Evolutionary conservation across 2,329 filamentous ascomycete species (phyloP), one percentile per base, ranked within the genome.

Genomic region (Akanthomyces lecanii): DNA sequence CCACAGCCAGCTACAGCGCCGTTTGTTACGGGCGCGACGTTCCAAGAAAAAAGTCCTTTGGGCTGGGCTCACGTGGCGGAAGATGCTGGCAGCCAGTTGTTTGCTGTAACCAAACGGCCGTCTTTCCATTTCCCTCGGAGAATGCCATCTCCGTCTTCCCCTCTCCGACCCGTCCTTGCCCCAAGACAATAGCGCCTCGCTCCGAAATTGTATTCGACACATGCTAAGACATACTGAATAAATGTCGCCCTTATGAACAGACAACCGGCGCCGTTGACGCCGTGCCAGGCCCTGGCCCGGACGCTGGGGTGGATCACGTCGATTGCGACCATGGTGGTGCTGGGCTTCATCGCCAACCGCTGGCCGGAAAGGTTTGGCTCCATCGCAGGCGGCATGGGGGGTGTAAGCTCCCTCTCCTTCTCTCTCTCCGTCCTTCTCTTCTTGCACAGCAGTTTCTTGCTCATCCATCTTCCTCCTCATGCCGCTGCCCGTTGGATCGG

Each of bases 221-320:
- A 36, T 10, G 8, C 10, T 11, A 11, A 8, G 10, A 11, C 10
- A 11, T 11, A 11, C 33, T 7, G 33, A 11, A 11, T 36, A 36
- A 38, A 61, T 61, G 58, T 33, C 6, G 2, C 25, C 23, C 25
- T 44, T 5, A 61, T 61, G 58, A 53, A 42, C 14, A 36, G 36
- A 36, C 36, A 53, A 7, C n/a, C 44, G 12, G 36, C 38, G 23
- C 38, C 52, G 47, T n/a, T 61, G 58, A 38, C 36, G 28, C 4
- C 48, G 5, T 45, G 40, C 40, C 50, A 55, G 45, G 69, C 72
- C 1, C 63, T 64, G 28, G 63, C 69, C 60, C 68, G 74, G 48
- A 63, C 68, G 18, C 36, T 74, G 33, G 72, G 69, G 50, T 76
- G 74, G 74, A 56, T 72, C 42, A 71, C 71, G 45, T 69, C 69